Percentiles rank a stretch among this genome's conserved stretches.
Conservation (phyloP, 306 rosid genomes). For the Erythrophleum fordii region DNA sequence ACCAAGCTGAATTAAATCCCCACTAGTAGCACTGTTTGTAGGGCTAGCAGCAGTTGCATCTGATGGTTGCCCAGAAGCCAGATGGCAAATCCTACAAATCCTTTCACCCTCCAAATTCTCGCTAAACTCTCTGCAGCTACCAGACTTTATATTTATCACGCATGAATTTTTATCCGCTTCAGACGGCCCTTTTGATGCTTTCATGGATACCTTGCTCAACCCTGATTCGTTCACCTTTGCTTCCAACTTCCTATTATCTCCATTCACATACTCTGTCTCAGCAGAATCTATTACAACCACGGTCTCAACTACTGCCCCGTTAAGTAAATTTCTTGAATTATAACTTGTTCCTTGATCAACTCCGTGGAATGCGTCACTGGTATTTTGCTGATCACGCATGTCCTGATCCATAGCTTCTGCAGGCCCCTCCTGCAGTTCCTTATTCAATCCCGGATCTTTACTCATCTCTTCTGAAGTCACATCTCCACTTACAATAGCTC, state of each 20-base stretch:
- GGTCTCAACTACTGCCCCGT: constrained; percentile 52
- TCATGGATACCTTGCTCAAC: constrained; percentile 46
- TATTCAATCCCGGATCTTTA: constrained; percentile 43
- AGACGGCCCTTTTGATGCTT: constrained; percentile 49
- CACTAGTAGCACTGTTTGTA: constrained; percentile 33
- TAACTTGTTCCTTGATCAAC: constrained; percentile 55
- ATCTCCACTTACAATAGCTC: constrained; percentile 22
- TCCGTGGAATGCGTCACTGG: constrained; percentile 35
- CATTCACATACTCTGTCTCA: constrained; percentile 42
- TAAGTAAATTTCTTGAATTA: constrained; percentile 46
- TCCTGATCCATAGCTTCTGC: constrained; percentile 29
- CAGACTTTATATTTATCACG: constrained; percentile 64
- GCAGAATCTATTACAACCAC: constrained; percentile 54
- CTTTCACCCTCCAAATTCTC: constrained; percentile 68
- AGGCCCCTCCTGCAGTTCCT: constrained; percentile 36
- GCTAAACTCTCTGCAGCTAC: constrained; percentile 46
- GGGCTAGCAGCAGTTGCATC: constrained; percentile 44
- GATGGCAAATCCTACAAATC: constrained; percentile 92
- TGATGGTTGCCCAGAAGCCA: constrained; percentile 65
- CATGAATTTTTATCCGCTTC: constrained; percentile 53
- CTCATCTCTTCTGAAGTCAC: constrained; percentile 38
- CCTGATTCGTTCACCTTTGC: constrained; percentile 49
- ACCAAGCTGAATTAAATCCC: constrained; percentile 81
- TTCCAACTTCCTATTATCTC: constrained; percentile 47
- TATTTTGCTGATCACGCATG: constrained; percentile 33